Conservation (phyloP, 208 protist species). For the Acanthamoeba triangularis region DNA sequence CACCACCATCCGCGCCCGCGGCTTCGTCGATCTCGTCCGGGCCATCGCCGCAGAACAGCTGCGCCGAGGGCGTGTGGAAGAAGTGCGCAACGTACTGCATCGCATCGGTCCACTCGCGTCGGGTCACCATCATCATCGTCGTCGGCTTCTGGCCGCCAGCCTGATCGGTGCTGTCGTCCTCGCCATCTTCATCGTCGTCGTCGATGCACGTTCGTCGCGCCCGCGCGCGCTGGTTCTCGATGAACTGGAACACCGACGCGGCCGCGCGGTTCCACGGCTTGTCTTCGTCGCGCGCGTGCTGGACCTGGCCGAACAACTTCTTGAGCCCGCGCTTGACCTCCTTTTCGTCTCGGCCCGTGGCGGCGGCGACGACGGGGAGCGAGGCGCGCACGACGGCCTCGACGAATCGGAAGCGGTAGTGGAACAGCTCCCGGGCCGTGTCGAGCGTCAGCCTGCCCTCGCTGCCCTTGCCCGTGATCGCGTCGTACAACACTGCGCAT, state of each 20-base stretch:
- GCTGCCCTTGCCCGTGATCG: not conserved
- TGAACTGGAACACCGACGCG: not conserved
- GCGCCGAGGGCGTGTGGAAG: not conserved
- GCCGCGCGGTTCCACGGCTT: conserved; percentile 1
- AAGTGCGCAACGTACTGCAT: not conserved
- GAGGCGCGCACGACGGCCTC: not conserved
- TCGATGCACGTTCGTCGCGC: not conserved
- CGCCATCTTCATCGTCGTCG: not conserved
- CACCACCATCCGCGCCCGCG: not conserved
- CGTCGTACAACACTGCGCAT: not conserved
- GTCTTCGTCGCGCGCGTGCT: not conserved
- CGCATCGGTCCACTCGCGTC: not conserved
- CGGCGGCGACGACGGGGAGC: too few species aligned
- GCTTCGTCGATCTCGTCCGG: not conserved
- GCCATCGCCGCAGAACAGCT: not conserved
- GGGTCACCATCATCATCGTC: not conserved
- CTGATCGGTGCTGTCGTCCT: not conserved
- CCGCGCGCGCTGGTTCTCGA: not conserved
- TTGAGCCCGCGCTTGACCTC: not conserved
- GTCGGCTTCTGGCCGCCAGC: too few species aligned
- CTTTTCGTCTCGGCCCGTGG: not conserved
- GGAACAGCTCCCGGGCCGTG: not conserved
- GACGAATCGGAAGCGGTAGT: not conserved
- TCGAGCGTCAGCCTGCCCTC: not conserved
- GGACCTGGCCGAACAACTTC: not conserved